Evolutionary conservation across 2,329 filamentous ascomycete genomes (phyloP).

Genomic region (Capronia americana): DNA sequence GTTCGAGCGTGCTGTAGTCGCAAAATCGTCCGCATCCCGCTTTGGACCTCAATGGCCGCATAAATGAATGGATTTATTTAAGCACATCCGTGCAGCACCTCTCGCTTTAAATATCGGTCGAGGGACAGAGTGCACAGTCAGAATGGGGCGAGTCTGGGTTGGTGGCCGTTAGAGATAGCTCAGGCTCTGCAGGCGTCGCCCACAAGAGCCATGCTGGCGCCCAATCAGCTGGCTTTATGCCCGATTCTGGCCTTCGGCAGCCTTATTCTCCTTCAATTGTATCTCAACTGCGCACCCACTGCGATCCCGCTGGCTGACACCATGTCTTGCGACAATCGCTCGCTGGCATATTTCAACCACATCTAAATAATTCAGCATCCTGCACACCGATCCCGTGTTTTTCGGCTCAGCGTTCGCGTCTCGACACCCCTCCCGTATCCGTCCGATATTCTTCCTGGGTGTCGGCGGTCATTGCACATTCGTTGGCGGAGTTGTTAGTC

Average conservation of each 20-base stretch:
- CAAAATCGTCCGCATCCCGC: background rate
- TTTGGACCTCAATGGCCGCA: background rate
- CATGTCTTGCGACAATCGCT: slow-evolving; percentile 25
- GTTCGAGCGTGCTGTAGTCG: background rate
- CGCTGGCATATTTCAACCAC: slow-evolving; percentile 22
- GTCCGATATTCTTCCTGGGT: slow-evolving; percentile 1
- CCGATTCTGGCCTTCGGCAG: slow-evolving; percentile 14
- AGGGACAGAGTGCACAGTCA: slow-evolving; percentile 1
- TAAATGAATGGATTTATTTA: background rate
- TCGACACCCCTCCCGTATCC: background rate
- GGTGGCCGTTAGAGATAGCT: too few relatives aligned
- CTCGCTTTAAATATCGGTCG: background rate
- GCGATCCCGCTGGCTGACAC: slow-evolving; percentile 26
- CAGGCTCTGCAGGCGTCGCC: background rate
- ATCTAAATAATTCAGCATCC: slow-evolving; percentile 6
- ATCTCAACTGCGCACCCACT: background rate
- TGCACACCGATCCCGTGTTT: slow-evolving; percentile 4
- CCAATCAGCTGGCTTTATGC: background rate
- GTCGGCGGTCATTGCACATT: slow-evolving; percentile 9
- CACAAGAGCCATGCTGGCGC: background rate
- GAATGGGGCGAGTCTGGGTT: background rate
- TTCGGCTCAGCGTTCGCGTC: slow-evolving; percentile 14
- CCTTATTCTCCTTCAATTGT: slow-evolving; percentile 18
- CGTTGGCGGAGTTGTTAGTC: slow-evolving; percentile 7
- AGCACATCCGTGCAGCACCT: background rate